Conservation (phyloP, 1,284 basidiomycete species). For the Papiliotrema fonsecae region DNA sequence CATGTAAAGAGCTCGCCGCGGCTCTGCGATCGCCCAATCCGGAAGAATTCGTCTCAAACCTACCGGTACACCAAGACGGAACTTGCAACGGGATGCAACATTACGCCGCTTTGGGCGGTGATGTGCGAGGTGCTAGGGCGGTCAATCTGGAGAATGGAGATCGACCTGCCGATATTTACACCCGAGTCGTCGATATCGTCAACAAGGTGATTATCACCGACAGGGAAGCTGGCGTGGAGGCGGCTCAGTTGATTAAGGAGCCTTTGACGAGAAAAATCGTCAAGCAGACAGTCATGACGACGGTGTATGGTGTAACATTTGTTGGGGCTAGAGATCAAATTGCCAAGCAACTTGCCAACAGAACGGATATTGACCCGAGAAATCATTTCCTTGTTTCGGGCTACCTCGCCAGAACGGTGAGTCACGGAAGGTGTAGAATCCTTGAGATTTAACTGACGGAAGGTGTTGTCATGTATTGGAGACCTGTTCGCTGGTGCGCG, state of each 20-base stretch:
- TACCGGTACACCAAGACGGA: constrained; percentile 96
- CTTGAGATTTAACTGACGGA: constrained; percentile 7
- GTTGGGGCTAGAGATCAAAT: constrained; percentile 95
- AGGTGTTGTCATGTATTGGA: constrained; percentile 79
- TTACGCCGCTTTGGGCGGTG: constrained; percentile 95
- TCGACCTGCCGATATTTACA: constrained; percentile 91
- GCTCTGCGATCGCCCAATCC: constrained; percentile 76
- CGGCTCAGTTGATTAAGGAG: constrained; percentile 65
- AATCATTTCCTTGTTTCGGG: constrained; percentile 69
- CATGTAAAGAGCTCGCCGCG: constrained; percentile 77
- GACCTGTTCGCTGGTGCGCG: constrained; percentile 90
- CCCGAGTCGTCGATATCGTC: constrained; percentile 71
- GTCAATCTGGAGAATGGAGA: constrained; percentile 88
- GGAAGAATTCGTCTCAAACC: constrained; percentile 61
- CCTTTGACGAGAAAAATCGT: constrained; percentile 92
- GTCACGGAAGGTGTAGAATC: not conserved
- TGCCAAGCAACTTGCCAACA: constrained; percentile 76
- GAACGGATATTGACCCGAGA: constrained; percentile 68
- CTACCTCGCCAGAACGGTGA: constrained; percentile 74
- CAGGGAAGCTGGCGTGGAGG: constrained; percentile 53
- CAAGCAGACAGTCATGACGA: constrained; percentile 99
- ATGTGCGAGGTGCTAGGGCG: constrained; percentile 79
- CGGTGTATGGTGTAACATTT: constrained; percentile 97
- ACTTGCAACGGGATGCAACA: constrained; percentile 99
- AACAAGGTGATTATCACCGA: constrained; percentile 51